Evolutionary conservation across 345 rosid genomes (phyloP).

Genomic region (sweet orange (Citrus sinensis)): DVS_A1.0 CM039165.1:19756501-19757000

Average conservation of each 20-base stretch:
- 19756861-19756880: slow-evolving; percentile 87
- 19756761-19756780: background rate
- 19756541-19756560: background rate
- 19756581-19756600: slow-evolving; percentile 53
- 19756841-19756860: slow-evolving; percentile 73
- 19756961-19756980: background rate
- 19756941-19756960: background rate
- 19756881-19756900: slow-evolving; percentile 71
- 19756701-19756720: background rate
- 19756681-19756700: slow-evolving; percentile 17
- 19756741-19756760: background rate
- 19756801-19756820: slow-evolving; percentile 54
- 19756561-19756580: background rate
- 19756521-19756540: background rate
- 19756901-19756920: slow-evolving; percentile 72
- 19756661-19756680: slow-evolving; percentile 71
- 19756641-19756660: slow-evolving; percentile 76
- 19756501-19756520: background rate
- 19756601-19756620: slow-evolving; percentile 51
- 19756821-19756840: slow-evolving; percentile 80
- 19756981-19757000: background rate
- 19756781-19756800: slow-evolving; percentile 3
- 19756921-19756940: slow-evolving; percentile 68
- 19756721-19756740: background rate
- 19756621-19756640: slow-evolving; percentile 86